Evolutionary conservation across 257 asterid species (phyloP).

Genomic region (Solanum tacnaense): DNA sequence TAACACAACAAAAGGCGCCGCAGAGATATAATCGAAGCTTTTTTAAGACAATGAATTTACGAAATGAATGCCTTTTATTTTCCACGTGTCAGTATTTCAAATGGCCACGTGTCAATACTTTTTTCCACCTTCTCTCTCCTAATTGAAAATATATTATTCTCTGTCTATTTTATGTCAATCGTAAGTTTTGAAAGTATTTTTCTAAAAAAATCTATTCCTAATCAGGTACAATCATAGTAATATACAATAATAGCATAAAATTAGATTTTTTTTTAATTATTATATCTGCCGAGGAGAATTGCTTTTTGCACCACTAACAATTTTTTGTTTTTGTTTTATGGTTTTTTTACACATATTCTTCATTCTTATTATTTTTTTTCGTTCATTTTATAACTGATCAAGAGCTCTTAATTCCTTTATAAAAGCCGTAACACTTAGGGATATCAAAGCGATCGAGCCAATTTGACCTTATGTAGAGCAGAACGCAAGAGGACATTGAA

Average conservation of each 20-base stretch:
- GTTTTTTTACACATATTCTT: too few relatives aligned
- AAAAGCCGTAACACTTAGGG: neutral
- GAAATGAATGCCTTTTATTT: too few relatives aligned
- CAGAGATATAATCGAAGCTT: neutral
- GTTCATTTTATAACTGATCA: neutral
- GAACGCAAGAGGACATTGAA: neutral
- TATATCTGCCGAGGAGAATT: too few relatives aligned
- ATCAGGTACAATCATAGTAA: neutral
- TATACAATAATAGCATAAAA: neutral
- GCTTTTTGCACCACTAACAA: neutral
- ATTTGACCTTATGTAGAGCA: neutral
- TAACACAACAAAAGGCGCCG: neutral
- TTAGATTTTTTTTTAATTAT: neutral
- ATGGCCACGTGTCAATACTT: neutral
- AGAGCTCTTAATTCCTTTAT: neutral
- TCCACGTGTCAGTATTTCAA: neutral
- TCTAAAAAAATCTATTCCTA: neutral
- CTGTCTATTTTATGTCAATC: neutral
- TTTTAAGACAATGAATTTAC: neutral
- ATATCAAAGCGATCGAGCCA: neutral
- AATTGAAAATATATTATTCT: too few relatives aligned
- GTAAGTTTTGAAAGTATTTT: neutral
- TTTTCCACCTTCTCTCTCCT: neutral
- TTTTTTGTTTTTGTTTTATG: neutral
- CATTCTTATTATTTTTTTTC: too few relatives aligned